phyloP scores from a whole-genome alignment of 345 rosid genomes.

The Laguncularia racemosa region DNA sequence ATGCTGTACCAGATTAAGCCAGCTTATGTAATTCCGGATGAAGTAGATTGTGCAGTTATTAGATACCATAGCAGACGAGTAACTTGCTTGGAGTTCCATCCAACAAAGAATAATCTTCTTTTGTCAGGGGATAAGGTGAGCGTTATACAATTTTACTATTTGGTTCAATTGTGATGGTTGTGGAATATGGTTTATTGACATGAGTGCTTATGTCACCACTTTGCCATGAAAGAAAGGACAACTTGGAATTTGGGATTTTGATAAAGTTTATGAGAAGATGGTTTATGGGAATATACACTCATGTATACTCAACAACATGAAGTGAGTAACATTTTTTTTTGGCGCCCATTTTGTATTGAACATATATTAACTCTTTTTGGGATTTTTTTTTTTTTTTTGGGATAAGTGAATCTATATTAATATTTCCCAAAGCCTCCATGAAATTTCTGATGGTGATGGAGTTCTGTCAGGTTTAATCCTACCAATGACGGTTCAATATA shows the following conservation, averaged over 20 bases:
- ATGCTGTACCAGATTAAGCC: conserved; percentile 52
- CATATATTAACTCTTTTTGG: too few relatives aligned
- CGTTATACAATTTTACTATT: background rate
- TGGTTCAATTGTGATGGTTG: background rate
- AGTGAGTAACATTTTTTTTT: conserved; percentile 28
- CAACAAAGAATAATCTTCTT: conserved; percentile 72
- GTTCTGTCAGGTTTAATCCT: conserved; percentile 58
- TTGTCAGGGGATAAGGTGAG: conserved; percentile 93
- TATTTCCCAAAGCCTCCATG: background rate
- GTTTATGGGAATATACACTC: conserved; percentile 78
- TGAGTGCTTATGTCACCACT: background rate
- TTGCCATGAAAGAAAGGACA: conserved; percentile 74
- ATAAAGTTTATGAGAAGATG: conserved; percentile 74
- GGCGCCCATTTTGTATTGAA: background rate
- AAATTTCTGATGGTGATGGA: background rate
- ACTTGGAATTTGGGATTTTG: conserved; percentile 94
- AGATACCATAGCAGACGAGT: conserved; percentile 93
- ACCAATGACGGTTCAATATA: conserved; percentile 69
- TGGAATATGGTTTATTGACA: background rate
- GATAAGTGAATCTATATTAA: background rate
- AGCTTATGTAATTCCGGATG: conserved; percentile 66
- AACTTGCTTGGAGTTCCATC: conserved; percentile 94
- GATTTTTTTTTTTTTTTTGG: too few relatives aligned
- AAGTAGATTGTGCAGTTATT: conserved; percentile 79
- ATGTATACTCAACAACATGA: conserved; percentile 84